A percentile compares a stretch with the other conserved stretches of the same genome.
Evolutionary conservation across 140 eudicot species (phyloP).

Genomic region (Cichorium intybus): DNA sequence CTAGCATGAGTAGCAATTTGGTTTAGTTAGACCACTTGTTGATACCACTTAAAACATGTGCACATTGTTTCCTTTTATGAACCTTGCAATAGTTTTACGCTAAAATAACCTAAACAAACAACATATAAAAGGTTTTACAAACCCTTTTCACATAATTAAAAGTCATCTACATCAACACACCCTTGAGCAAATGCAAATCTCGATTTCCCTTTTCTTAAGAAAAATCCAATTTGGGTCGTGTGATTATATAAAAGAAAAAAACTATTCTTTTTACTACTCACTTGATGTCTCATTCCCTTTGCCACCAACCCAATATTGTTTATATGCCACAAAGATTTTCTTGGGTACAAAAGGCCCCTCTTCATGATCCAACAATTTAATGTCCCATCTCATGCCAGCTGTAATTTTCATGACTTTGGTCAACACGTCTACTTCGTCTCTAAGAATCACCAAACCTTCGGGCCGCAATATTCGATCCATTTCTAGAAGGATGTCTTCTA

Average conservation of each 20-base stretch:
- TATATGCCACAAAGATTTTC: slow-evolving; percentile 68
- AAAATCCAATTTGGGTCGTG: slow-evolving; percentile 23
- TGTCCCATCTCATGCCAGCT: slow-evolving; percentile 87
- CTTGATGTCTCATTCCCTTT: slow-evolving; percentile 45
- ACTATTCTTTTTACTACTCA: slow-evolving; percentile 15
- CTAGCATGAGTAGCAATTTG: too few relatives aligned
- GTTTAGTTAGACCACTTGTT: too few relatives aligned
- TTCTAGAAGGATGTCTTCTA: slow-evolving; percentile 83
- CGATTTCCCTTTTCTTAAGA: slow-evolving; percentile 12
- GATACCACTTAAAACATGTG: too few relatives aligned
- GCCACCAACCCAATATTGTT: slow-evolving; percentile 78
- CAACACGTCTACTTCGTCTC: slow-evolving; percentile 75
- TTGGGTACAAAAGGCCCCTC: slow-evolving; percentile 93
- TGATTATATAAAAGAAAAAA: slow-evolving; percentile 11
- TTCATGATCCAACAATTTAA: slow-evolving; percentile 76
- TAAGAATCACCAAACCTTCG: slow-evolving; percentile 71
- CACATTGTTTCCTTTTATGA: too few relatives aligned
- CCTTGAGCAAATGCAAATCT: slow-evolving; percentile 26
- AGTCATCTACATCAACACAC: slow-evolving; percentile 25
- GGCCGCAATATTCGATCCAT: slow-evolving; percentile 94
- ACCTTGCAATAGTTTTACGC: not conserved
- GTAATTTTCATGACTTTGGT: slow-evolving; percentile 68
- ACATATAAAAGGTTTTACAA: not conserved
- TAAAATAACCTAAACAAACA: not conserved
- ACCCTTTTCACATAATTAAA: slow-evolving; percentile 23